Evolutionary conservation across 2,329 filamentous ascomycete genomes (phyloP), one percentile per base, ranked within the genome.

Genomic region (Knufia petricola): DNA sequence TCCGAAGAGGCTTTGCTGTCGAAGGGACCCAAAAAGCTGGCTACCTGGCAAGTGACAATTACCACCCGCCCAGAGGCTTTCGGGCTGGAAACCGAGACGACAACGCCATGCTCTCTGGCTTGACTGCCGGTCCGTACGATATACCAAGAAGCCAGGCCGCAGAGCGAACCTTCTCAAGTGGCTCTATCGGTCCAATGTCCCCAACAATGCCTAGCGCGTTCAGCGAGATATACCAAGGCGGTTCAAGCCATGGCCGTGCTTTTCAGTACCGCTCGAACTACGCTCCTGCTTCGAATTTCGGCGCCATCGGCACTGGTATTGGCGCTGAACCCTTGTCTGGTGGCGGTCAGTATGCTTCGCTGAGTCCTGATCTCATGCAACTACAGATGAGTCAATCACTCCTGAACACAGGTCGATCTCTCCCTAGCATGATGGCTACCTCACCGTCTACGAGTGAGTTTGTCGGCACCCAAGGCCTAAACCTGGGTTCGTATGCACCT

Each of bases 401-500:
- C 40, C 49, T 21, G 48, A 49, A 31, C 52, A 54, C 31, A 17
- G 44, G 43, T 54, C 50, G 52, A 47, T 36, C 38, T 56, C 50
- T 46, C 48, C 50, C 20, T 32, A 49, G 61, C 68, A 62, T 42
- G 34, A 23, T 40, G 50, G 28, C 37, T 45, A 9, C 34, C 43
- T 31, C 47, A 34, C 57, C 46, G 30, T 48, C 53, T 7, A 50
- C 52, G 36, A 56, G 55, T 17, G 52, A 55, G 34, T 57, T 56
- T 24, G 43, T 34, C 15, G 34, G 43, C 40, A 48, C 45, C 31
- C 56, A 56, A 49, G 41, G 24, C 28, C 21, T 46, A 48, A 54
- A 50, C 32, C 23, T 50, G 36, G 45, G 48, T 60, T 52, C 50
- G 61, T 54, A 78, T 75, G 64, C 71, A 49, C 60, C 70, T 51